phyloP scores from a whole-genome alignment of 164 flowering plant species.

The Sedum album region DNA sequence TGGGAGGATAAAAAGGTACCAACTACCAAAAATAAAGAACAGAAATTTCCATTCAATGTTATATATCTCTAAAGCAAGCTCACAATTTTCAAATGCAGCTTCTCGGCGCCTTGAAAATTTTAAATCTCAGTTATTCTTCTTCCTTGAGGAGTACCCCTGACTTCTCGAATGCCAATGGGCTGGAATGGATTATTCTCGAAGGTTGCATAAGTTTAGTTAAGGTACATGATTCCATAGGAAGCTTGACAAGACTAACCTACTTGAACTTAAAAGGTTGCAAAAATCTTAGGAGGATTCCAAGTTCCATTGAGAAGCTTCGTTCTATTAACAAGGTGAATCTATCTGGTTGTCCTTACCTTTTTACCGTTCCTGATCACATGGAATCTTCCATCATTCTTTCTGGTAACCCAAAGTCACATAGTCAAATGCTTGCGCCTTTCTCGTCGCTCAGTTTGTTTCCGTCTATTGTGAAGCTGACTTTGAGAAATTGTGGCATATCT shows the following conservation, averaged over 20 bases:
- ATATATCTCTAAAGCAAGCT: neutral
- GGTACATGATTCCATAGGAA: neutral
- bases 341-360: neutral
- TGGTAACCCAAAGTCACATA: neutral
- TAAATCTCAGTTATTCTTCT: neutral
- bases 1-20: neutral
- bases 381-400: neutral
- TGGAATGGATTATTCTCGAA: neutral
- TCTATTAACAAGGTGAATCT: neutral
- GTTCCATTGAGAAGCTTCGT: neutral
- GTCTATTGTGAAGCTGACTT: neutral
- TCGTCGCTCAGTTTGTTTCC: neutral
- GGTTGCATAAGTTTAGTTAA: neutral
- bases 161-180: neutral
- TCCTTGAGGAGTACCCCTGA: neutral
- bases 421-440: neutral
- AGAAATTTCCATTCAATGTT: neutral
- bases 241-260: neutral
- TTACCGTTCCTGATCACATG: neutral
- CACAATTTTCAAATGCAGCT: neutral
- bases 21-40: neutral
- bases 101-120: neutral
- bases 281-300: neutral
- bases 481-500: neutral
- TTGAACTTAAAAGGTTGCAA: neutral